These are phyloP conservation scores for Trypanosoma caninum DNA, from an alignment of 208 protist genomes.

Conservation along the genomic window DNA sequence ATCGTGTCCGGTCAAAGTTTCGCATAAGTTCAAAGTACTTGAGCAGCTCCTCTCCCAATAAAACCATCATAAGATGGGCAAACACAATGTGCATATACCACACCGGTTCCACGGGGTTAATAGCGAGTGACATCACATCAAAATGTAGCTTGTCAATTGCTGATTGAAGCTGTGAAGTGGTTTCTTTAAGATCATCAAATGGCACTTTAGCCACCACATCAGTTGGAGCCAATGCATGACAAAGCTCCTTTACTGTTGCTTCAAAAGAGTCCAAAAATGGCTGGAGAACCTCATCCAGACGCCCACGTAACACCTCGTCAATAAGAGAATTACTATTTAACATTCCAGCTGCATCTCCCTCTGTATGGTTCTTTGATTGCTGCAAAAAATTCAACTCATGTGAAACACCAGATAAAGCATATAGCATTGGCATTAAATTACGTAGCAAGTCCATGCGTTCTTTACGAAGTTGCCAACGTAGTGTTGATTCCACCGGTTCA, in stretches of 20 bases:
- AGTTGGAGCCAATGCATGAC: slow-evolving; percentile 36
- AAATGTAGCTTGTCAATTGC: slow-evolving; percentile 46
- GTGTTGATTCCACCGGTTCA: slow-evolving; percentile 55
- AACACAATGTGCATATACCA: slow-evolving; percentile 52
- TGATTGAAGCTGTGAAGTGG: slow-evolving; percentile 33
- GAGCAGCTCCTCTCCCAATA: slow-evolving; percentile 46
- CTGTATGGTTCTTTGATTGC: not conserved
- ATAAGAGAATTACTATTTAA: not conserved
- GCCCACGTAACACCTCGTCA: slow-evolving; percentile 11
- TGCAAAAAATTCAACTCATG: slow-evolving; percentile 28
- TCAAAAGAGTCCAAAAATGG: slow-evolving; percentile 31
- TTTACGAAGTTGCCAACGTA: slow-evolving; percentile 48
- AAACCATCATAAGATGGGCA: slow-evolving; percentile 41
- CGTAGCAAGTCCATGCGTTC: slow-evolving; percentile 41
- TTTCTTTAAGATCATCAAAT: slow-evolving; percentile 34
- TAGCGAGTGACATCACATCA: slow-evolving; percentile 26
- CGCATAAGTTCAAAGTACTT: slow-evolving; percentile 37
- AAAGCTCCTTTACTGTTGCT: slow-evolving; percentile 31
- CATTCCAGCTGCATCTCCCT: not conserved
- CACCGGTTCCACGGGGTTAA: slow-evolving; percentile 29
- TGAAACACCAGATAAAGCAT: slow-evolving; percentile 35
- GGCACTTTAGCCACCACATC: slow-evolving; percentile 33
- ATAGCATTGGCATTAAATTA: slow-evolving; percentile 34
- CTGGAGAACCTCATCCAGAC: slow-evolving; percentile 22
- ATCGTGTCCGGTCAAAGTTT: slow-evolving; percentile 54